phyloP scores from a whole-genome alignment of 2,329 filamentous ascomycete species.

The Sporothrix humicola region DNA sequence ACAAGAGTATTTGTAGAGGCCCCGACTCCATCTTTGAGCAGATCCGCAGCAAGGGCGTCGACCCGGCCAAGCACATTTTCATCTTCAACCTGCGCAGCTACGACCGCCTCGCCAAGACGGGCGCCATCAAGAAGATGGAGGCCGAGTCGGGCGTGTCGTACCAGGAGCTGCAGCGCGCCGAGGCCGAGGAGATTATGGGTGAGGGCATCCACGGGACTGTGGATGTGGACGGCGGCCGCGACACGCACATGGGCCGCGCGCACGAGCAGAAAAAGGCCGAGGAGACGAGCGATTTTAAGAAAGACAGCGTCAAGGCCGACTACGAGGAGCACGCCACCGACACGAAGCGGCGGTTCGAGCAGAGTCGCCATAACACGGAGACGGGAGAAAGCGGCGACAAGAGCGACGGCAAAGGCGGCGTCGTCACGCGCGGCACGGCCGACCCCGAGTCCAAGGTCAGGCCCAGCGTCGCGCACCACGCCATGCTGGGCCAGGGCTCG shows the following conservation, averaged over 20 bases:
- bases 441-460: constrained; percentile 39
- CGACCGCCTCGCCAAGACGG: constrained; percentile 86
- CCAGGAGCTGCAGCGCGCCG: constrained; percentile 81
- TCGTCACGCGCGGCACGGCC: neutral
- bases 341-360: constrained; percentile 60
- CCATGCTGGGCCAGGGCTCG: constrained; percentile 71
- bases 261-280: constrained; percentile 45
- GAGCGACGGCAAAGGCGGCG: neutral
- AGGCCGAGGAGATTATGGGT: constrained; percentile 87
- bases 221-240: constrained; percentile 53
- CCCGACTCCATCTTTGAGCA: constrained; percentile 88
- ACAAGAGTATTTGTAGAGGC: constrained; percentile 91
- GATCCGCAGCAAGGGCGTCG: constrained; percentile 72
- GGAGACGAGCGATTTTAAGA: constrained; percentile 45
- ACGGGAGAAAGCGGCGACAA: neutral
- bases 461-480: constrained; percentile 73
- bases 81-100: constrained; percentile 94
- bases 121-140: constrained; percentile 74
- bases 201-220: constrained; percentile 68
- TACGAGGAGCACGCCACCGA: constrained; percentile 52
- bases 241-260: constrained; percentile 56
- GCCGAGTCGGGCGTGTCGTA: constrained; percentile 80
- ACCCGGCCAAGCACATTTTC: constrained; percentile 82
- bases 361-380: constrained; percentile 33
- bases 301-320: constrained; percentile 46